Base-by-base conservation (phyloP, 169 alveolate genomes). In the Plasmodium relictum region DNA sequence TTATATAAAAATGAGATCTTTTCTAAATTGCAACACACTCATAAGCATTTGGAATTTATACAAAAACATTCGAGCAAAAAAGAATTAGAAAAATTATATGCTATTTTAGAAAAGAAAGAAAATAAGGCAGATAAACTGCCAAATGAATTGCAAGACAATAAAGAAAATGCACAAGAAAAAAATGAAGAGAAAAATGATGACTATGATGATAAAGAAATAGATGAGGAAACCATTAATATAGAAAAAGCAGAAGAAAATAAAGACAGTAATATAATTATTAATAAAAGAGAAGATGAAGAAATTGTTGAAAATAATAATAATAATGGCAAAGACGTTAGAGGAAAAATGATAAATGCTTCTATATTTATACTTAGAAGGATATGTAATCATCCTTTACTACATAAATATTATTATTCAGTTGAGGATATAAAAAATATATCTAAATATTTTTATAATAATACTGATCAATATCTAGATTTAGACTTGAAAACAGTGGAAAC, bases 321-420 rank as follows among this genome's bases (percentile, higher is more conserved):
- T 42, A 52, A 7, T 26, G 37, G 70, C n/a, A 87, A 74, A 6
- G 88, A 94, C 26, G 94, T 76, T 18, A 50, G 95, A 89, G 80
- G 92, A 12, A 74, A 73, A 69, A 93, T 94, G 73, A 96, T 96
- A 22, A 96, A 95, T 58, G 95, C 97, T 14, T 89, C 96, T 7
- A 74, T 96, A 3, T 96, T 93, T 70, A 95, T 97, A 39, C 88
- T 97, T 85, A 74, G 98, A 24, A 91, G 98, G 42, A 96, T 97
- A 52, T 96, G 98, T 91, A 97, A 97, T 74, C 98, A 97, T 73
- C 96, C 98, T 18, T 92, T 97, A 6, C 89, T 97, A 73, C 95
- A 95, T 89, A 95, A 94, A 63, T 87, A 91, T 63, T 96, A 85
- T 78, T 94, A 92, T 66, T 86, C 93, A 48, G 89, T 92, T 16